Evolutionary conservation across 2,329 filamentous ascomycete genomes (phyloP), one percentile per base, ranked within the genome.

Genomic region (Epichloe sibirici): DNA sequence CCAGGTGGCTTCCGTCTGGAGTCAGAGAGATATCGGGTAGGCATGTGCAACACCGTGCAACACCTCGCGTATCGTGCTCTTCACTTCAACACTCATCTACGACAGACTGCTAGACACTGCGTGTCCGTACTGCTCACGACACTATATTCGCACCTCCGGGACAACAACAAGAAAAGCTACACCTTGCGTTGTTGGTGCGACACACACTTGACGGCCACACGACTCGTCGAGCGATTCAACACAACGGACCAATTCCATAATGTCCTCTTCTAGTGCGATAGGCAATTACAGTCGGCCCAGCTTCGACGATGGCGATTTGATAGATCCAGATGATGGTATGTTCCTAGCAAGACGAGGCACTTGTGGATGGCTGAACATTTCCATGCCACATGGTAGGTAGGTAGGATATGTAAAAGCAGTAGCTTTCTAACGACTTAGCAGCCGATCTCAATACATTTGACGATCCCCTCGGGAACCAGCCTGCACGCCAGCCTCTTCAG

Each of bases 401-500:
- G 9, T 15, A 28, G 21, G 17, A 25, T 7, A n/a, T 39, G 5
- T 39, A 21, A 12, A 51, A 51, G 49, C 37, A 43, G 42, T 34
- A 52, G 13, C n/a, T 49, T 49, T 25, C 48, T 51, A 42, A 48
- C 51, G 12, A 43, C 37, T 28, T 40, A 12, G 15, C 62, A 88
- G 88, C 86, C 63, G 88, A 90, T 61, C 83, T 96, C 63, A 87
- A 93, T 69, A 90, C 96, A 67, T 89, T 95, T 63, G 90, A 96
- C 64, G 90, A 96, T 70, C 90, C 90, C 42, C 77, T 93, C 58
- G 75, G 78, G 57, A 70, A 71, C 55, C 74, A 77, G 58, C 83
- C 86, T 57, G 85, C 90, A 64, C 84, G 85, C 60, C 82, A 88
- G 49, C 88, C 89, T 52, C 76, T 95, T 58, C 86, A 86, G 46